phyloP scores from a whole-genome alignment of 352 stramenopile genomes.

The Lagenidium giganteum region DNA sequence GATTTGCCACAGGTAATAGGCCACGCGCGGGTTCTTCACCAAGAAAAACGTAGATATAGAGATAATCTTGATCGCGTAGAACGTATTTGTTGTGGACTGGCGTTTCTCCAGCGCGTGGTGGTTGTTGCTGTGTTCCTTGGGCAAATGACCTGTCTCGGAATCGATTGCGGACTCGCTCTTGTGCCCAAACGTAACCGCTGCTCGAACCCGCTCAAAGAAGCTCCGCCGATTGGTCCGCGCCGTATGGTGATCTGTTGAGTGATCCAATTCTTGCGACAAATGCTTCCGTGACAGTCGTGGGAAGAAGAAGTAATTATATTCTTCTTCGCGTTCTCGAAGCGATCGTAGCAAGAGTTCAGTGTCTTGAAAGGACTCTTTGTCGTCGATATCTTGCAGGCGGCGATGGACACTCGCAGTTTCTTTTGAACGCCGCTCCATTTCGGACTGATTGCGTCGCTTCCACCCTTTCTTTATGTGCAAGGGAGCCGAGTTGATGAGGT shows the following conservation, averaged over 20 bases:
- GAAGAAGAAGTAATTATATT: slow-evolving; percentile 61
- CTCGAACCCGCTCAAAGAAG: too few species aligned
- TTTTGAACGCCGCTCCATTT: slow-evolving; percentile 40
- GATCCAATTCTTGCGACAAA: too few species aligned
- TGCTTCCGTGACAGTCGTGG: slow-evolving; percentile 15
- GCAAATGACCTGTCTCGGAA: too few species aligned
- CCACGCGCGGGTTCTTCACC: slow-evolving; percentile 36
- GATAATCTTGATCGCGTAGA: too few species aligned
- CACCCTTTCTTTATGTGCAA: slow-evolving; percentile 65
- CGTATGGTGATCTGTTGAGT: too few species aligned
- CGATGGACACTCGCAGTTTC: slow-evolving; percentile 27
- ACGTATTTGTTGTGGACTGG: too few species aligned
- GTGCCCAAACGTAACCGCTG: too few species aligned
- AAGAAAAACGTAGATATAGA: slow-evolving; percentile 60
- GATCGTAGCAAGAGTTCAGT: slow-evolving; percentile 55
- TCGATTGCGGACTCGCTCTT: too few species aligned
- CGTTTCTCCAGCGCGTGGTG: too few species aligned
- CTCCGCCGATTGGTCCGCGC: too few species aligned
- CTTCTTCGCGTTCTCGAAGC: slow-evolving; percentile 49
- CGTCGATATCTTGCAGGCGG: slow-evolving; percentile 19
- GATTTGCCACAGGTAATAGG: slow-evolving; percentile 61
- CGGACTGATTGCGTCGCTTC: slow-evolving; percentile 42
- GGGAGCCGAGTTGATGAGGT: slow-evolving; percentile 61
- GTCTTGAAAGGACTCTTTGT: slow-evolving; percentile 55
- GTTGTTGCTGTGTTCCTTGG: too few species aligned